Conservation (phyloP, 768 basidiomycete species). For the Pisolithus orientalis region DNA sequence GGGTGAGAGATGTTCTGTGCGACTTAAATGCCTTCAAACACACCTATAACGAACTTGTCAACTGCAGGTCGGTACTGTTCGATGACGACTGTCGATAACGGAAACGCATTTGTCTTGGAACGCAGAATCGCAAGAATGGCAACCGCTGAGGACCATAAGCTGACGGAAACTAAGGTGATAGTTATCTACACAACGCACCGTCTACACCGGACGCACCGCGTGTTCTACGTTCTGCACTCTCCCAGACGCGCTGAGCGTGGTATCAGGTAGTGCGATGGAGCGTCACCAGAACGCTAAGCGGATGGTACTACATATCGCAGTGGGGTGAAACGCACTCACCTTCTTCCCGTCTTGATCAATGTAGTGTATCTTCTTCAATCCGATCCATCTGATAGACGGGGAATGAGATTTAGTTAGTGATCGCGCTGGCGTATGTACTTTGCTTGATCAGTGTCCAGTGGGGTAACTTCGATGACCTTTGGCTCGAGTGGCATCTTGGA, state of each 20-base stretch:
- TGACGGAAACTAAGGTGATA: no score
- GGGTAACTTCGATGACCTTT: slow-evolving; percentile 46
- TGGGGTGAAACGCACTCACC: slow-evolving; percentile 32
- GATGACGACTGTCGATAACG: slow-evolving; percentile 73
- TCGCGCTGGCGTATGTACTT: slow-evolving; percentile 37
- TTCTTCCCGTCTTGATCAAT: slow-evolving; percentile 70
- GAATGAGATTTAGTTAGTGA: background rate
- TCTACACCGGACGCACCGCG: slow-evolving; percentile 74
- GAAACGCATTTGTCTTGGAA: slow-evolving; percentile 68
- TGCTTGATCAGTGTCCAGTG: slow-evolving; percentile 49
- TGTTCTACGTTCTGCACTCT: slow-evolving; percentile 80
- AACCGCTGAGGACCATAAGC: slow-evolving; percentile 48
- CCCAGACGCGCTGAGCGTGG: slow-evolving; percentile 71
- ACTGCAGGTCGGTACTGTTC: slow-evolving; percentile 92
- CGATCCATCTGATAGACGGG: slow-evolving; percentile 61
- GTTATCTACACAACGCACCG: slow-evolving; percentile 37
- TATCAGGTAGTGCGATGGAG: background rate
- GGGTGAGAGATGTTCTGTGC: no score
- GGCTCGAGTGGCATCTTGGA: background rate
- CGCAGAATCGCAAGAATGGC: slow-evolving; percentile 77
- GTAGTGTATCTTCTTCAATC: slow-evolving; percentile 76
- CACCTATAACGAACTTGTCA: slow-evolving; percentile 69
- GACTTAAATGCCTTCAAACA: slow-evolving; percentile 1
- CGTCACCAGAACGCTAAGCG: background rate
- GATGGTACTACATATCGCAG: no score